Conservation (phyloP, 2,329 filamentous ascomycete genomes). For the Magnaporthales sp. region DNA sequence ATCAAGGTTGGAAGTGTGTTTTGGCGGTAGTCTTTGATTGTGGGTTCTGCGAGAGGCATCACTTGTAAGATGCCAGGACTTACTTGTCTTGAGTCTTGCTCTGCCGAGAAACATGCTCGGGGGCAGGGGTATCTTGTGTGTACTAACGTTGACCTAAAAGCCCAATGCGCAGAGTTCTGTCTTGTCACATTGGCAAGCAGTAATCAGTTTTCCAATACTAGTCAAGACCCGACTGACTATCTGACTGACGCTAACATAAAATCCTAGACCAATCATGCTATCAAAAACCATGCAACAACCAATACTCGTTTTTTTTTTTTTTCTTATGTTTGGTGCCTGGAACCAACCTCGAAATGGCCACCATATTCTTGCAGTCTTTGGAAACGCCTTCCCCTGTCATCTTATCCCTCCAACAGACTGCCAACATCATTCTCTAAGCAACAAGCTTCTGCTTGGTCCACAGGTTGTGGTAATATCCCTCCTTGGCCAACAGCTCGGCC, state of each 20-base stretch:
- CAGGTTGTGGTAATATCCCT: slow-evolving; percentile 3
- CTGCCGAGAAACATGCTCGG: background rate
- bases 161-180: background rate
- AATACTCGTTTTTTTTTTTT: background rate
- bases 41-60: background rate
- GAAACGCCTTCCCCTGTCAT: background rate
- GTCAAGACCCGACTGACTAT: background rate
- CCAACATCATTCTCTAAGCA: background rate
- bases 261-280: background rate
- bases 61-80: background rate
- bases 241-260: background rate
- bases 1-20: background rate
- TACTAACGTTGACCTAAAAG: background rate
- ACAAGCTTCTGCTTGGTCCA: slow-evolving; percentile 2
- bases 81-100: background rate
- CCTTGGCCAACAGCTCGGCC: slow-evolving; percentile 46
- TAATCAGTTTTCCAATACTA: background rate
- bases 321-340: too few species aligned
- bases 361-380: background rate
- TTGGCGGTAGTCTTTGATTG: background rate
- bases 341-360: background rate
- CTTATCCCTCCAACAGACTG: background rate
- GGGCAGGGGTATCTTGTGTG: background rate
- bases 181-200: background rate
- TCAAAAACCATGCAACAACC: too few species aligned